These are phyloP conservation scores for maize (Zea mays) DNA, from an alignment of 176 grass and related monocot species.

Conservation along the genomic window DNA sequence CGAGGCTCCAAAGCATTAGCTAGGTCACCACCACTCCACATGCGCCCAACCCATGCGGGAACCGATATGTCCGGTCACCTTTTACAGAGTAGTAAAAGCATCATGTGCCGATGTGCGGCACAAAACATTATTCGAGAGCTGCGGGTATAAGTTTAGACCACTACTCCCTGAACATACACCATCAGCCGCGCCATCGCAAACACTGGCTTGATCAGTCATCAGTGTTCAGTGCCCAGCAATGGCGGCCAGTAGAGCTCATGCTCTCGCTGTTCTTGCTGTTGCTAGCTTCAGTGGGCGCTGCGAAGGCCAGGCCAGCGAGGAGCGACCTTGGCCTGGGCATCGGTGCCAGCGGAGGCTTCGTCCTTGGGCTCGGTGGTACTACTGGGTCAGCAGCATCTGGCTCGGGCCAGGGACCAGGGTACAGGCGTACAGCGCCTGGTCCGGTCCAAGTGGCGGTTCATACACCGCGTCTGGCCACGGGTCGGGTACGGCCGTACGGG, in stretches of 20 bases:
- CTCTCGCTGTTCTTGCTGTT: slow-evolving; percentile 16
- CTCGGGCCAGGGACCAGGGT: slow-evolving; percentile 40
- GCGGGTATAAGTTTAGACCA: slow-evolving; percentile 38
- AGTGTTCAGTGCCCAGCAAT: too few species aligned
- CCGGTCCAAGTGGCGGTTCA: slow-evolving; percentile 40
- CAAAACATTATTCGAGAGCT: slow-evolving; percentile 22
- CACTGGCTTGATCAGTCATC: slow-evolving; percentile 7
- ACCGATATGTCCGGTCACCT: slow-evolving; percentile 32
- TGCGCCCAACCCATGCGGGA: slow-evolving; percentile 36
- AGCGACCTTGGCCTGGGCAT: slow-evolving; percentile 52
- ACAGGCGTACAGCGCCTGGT: slow-evolving; percentile 45
- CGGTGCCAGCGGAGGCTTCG: slow-evolving; percentile 27
- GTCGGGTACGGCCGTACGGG: slow-evolving; percentile 38
- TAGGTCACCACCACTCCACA: slow-evolving; percentile 59
- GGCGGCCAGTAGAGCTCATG: slow-evolving; percentile 29
- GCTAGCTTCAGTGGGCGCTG: slow-evolving; percentile 18
- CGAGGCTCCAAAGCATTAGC: slow-evolving; percentile 62
- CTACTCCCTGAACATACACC: too few species aligned
- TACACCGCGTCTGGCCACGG: slow-evolving; percentile 26
- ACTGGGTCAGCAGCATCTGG: slow-evolving; percentile 25
- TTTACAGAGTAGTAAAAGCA: slow-evolving; percentile 55
- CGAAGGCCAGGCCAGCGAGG: slow-evolving; percentile 46
- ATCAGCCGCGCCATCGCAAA: background rate
- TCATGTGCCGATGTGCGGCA: slow-evolving; percentile 50
- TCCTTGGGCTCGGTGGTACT: slow-evolving; percentile 46